Evolutionary conservation across 805 yeast genomes (phyloP).

Genomic region (Candida berthetii): DNA sequence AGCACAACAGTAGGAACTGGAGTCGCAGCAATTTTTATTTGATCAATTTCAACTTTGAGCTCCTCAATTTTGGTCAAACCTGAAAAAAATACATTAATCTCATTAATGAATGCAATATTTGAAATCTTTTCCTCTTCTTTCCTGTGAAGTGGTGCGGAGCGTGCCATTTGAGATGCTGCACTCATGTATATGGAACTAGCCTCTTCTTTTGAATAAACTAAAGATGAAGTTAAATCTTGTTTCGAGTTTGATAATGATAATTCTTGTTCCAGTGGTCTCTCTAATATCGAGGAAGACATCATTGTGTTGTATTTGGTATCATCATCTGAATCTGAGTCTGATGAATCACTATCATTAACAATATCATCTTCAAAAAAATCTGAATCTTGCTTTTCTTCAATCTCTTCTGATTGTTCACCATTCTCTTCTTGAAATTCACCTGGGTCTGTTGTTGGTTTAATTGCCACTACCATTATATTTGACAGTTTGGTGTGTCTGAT

Average conservation of each 20-base stretch:
- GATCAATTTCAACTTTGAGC: constrained; percentile 27
- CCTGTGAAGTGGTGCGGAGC: constrained; percentile 10
- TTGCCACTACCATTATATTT: constrained; percentile 33
- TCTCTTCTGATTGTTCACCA: constrained; percentile 16
- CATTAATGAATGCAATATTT: constrained; percentile 22
- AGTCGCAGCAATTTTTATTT: constrained; percentile 30
- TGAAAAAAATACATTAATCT: constrained; percentile 36
- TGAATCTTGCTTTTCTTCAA: constrained; percentile 2
- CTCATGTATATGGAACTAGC: constrained; percentile 77
- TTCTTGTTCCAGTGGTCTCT: not conserved
- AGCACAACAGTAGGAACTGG: constrained; percentile 25
- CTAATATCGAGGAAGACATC: constrained; percentile 22
- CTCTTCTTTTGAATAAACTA: constrained; percentile 61
- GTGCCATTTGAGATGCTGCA: constrained; percentile 54
- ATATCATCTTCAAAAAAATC: constrained; percentile 27
- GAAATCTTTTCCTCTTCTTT: constrained; percentile 6
- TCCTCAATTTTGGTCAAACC: constrained; percentile 33
- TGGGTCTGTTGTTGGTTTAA: constrained; percentile 31
- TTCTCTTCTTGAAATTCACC: constrained; percentile 18
- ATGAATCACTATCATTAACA: constrained; percentile 17
- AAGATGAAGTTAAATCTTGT: constrained; percentile 39
- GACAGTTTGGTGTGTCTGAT: constrained; percentile 31
- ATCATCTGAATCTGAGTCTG: constrained; percentile 13
- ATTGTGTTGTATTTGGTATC: constrained; percentile 19
- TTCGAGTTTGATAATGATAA: not conserved